Conservation (phyloP, 2,329 filamentous ascomycete genomes). For the Neoarthrinium moseri region DNA sequence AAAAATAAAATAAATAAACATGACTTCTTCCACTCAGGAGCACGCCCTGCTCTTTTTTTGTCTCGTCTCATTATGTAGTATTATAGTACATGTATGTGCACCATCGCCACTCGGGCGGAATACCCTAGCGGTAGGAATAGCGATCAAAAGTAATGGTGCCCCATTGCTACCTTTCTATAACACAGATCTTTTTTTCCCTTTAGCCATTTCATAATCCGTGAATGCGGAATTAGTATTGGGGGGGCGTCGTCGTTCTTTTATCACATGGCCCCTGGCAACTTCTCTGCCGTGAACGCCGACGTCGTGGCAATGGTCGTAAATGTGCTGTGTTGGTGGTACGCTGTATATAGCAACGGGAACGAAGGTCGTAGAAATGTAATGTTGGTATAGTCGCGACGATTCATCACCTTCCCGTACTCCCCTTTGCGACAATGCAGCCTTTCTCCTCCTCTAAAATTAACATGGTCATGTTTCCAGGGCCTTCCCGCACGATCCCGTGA, state of each 20-base stretch:
- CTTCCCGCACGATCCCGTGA: background rate
- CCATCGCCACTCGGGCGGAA: conserved; percentile 1
- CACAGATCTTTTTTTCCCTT: background rate
- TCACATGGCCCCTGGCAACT: no score
- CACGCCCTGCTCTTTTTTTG: background rate
- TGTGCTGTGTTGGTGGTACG: conserved; percentile 2
- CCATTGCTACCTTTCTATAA: background rate
- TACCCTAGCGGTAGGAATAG: conserved; percentile 6
- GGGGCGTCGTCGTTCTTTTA: no score
- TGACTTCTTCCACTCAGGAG: no score
- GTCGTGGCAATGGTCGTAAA: conserved; percentile 4
- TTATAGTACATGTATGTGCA: conserved; percentile 24
- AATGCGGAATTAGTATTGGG: background rate
- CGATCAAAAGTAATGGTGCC: background rate
- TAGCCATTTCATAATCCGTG: background rate
- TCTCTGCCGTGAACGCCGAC: conserved; percentile 5
- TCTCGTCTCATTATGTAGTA: conserved; percentile 19
- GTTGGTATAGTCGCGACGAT: background rate
- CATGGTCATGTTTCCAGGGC: background rate
- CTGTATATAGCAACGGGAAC: conserved; percentile 2
- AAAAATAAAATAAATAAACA: no score
- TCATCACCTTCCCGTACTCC: background rate
- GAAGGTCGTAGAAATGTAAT: background rate
- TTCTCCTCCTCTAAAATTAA: background rate
- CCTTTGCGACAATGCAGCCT: background rate